phyloP scores from a whole-genome alignment of 345 rosid genomes.

The Populus alba region DNA sequence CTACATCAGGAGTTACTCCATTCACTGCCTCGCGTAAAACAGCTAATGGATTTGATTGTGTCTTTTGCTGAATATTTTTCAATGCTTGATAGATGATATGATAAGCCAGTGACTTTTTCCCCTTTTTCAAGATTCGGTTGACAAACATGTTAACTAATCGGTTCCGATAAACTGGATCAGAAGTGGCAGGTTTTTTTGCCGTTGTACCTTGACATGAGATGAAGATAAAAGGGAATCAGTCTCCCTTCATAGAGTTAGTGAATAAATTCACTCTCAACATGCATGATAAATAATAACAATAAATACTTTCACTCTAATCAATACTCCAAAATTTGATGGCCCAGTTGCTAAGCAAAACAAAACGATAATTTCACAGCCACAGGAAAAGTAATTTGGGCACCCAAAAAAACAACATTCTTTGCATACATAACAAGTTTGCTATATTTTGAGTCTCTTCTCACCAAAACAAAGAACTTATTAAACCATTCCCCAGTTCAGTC shows the following conservation, averaged over 20 bases:
- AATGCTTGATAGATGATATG: slow-evolving; percentile 15
- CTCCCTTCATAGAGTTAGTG: neutral
- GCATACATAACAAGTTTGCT: neutral
- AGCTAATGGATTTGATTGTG: slow-evolving; percentile 12
- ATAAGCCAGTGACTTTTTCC: slow-evolving; percentile 25
- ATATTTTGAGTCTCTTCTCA: neutral
- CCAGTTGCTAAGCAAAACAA: neutral
- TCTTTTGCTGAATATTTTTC: slow-evolving; percentile 16
- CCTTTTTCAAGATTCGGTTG: slow-evolving; percentile 18
- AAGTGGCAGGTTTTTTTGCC: neutral
- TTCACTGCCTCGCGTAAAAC: slow-evolving; percentile 17
- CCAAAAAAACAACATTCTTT: neutral
- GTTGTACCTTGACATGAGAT: neutral
- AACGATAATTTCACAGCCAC: neutral
- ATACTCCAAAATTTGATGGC: neutral
- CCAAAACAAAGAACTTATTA: neutral
- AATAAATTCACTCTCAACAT: neutral
- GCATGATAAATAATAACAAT: too few species aligned
- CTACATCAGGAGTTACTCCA: slow-evolving; percentile 17
- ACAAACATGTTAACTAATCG: slow-evolving; percentile 20
- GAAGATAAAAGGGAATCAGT: neutral
- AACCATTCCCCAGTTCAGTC: too few species aligned
- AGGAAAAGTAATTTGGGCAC: neutral
- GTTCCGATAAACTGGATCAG: slow-evolving; percentile 27
- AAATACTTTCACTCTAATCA: neutral